Base-by-base conservation (phyloP, 495 filamentous ascomycete genomes). In the Aspergillus diversus region DNA sequence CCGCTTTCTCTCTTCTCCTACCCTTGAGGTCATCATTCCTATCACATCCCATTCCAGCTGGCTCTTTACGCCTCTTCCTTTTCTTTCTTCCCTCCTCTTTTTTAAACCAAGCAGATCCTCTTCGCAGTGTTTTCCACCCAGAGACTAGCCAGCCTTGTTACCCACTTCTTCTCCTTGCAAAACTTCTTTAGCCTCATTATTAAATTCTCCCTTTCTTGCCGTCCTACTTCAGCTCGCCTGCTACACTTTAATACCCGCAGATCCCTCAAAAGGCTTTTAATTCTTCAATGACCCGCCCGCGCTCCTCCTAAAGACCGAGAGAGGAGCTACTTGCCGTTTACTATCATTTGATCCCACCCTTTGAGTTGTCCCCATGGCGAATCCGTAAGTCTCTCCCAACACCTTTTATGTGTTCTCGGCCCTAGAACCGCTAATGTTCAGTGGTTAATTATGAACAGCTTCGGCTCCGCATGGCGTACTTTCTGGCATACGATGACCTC, bases 401-500 rank as follows among this genome's bases (percentile, higher is more conserved):
- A 17, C 47, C 33, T 37, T 59, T n/a, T 6, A 33, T 37, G 32
- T 57, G 43, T 47, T 8, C 39, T 37, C 17, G 7, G 56, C 13
- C 31, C 32, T 13, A 16, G 27, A n/a, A 21, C 31, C 43, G 42
- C 46, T 47, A 59, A 59, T 27, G 21, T 56, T 42, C 16, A 33
- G 17, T 35, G 16, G 51, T 57, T 65, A n/a, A 31, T 17, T 21
- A 58, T 63, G 7, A 33, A 37, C 61, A 90, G 89, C 63, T 70
- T 93, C 64, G 81, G 83, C 59, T 80, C 80, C 56, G 79, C 84
- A 75, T 87, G 90, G 77, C 85, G 86, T 67, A 90, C 90, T 65
- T 92, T 97, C 78, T 97, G 94, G 94, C 94, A 98, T 83, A 90
- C 92, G 57, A 95, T 97, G 92, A 97, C 92, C 77, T 84, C 83